phyloP scores from a whole-genome alignment of 2,329 filamentous ascomycete genomes.

The Metarhizium humberi region DNA sequence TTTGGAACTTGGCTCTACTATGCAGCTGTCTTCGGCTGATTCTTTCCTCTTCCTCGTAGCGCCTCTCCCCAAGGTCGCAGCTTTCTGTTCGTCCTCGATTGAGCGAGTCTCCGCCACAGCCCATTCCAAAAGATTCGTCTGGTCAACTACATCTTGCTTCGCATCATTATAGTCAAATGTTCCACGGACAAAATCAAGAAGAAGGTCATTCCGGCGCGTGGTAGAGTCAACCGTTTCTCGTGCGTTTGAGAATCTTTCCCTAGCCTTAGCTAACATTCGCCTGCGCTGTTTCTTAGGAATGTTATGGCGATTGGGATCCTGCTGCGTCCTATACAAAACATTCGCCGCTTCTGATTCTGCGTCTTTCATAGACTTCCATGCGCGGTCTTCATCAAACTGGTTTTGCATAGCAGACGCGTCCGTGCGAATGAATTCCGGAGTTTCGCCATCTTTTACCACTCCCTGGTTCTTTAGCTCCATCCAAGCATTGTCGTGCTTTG shows the following conservation, averaged over 20 bases:
- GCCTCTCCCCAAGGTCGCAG: not conserved
- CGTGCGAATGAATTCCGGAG: conserved; percentile 7
- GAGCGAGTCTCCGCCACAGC: not conserved
- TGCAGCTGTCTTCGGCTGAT: no score
- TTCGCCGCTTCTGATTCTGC: conserved; percentile 2
- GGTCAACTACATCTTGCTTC: conserved; percentile 10
- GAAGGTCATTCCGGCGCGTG: not conserved
- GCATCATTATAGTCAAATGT: conserved; percentile 3
- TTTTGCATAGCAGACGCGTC: not conserved
- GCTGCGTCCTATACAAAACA: no score
- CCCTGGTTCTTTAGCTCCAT: conserved; percentile 18
- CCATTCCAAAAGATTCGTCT: conserved; percentile 15
- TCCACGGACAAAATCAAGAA: conserved; percentile 3
- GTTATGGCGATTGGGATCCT: not conserved
- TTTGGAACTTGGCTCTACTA: no score
- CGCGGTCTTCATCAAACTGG: no score
- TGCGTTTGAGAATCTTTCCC: not conserved
- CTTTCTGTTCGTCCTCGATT: conserved; percentile 12
- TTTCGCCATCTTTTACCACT: conserved; percentile 13
- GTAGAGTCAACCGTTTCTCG: not conserved
- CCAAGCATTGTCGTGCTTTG: conserved; percentile 19
- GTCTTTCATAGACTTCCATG: not conserved
- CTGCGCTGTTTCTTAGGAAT: conserved; percentile 1
- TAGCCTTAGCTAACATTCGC: conserved; percentile 1
- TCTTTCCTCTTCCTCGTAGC: no score